A percentile compares a stretch with the other conserved stretches of the same genome.
Conservation (phyloP, 371 early-diverging fungal species). For the Syncephalastrum sp. region DNA sequence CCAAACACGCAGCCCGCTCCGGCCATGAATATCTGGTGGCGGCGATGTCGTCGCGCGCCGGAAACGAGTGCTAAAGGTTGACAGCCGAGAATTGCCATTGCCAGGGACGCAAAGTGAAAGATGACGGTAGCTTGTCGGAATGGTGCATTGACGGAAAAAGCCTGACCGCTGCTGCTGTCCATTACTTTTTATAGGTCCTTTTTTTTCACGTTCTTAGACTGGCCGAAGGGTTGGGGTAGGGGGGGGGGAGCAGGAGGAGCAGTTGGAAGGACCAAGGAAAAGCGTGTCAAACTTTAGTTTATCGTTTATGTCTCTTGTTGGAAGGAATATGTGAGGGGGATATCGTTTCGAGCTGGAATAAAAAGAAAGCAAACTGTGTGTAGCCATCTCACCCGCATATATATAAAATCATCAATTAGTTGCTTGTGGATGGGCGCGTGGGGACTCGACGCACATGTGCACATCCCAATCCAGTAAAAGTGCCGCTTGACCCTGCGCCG, state of each 20-base stretch:
- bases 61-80: conserved; percentile 39
- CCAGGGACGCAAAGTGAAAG: conserved; percentile 35
- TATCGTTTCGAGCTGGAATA: not conserved
- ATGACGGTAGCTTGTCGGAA: conserved; percentile 42
- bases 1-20: conserved; percentile 25
- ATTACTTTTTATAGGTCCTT: conserved; percentile 15
- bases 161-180: conserved; percentile 25
- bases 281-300: not conserved
- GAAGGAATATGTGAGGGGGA: conserved; percentile 3
- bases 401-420: too few species aligned
- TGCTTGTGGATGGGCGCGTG: too few species aligned
- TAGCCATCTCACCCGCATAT: too few species aligned
- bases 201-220: conserved; percentile 6
- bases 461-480: too few species aligned
- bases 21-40: conserved; percentile 19
- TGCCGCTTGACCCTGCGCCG: too few species aligned
- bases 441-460: too few species aligned
- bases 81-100: conserved; percentile 38
- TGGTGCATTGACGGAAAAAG: conserved; percentile 42
- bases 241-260: not conserved
- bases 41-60: conserved; percentile 30
- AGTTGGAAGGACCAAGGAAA: not conserved
- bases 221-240: conserved; percentile 1
- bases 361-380: conserved; percentile 4
- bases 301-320: conserved; percentile 5